Evolutionary conservation across 2,329 filamentous ascomycete species (phyloP).

Genomic region (Stachybotrys chlorohalonatus): DNA sequence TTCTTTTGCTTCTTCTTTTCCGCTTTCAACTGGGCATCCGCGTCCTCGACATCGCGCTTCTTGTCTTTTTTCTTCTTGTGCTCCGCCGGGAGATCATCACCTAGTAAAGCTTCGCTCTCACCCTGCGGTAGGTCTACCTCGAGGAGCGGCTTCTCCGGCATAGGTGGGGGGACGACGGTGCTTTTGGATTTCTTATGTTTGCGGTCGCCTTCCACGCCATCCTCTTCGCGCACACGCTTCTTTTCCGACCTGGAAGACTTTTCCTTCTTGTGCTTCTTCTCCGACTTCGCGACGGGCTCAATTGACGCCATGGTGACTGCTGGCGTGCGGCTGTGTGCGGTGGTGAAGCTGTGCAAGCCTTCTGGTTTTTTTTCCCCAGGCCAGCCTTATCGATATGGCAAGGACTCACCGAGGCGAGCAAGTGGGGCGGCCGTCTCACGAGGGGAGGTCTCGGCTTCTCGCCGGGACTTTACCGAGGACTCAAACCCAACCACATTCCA

Average conservation of each 20-base stretch:
- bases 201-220: slow-evolving; percentile 29
- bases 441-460: too few species aligned
- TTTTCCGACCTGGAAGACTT: slow-evolving; percentile 25
- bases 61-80: slow-evolving; percentile 23
- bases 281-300: slow-evolving; percentile 18
- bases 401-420: too few species aligned
- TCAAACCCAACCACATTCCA: too few species aligned
- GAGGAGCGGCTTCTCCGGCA: neutral
- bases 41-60: slow-evolving; percentile 7
- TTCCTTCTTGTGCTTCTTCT: slow-evolving; percentile 30
- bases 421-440: too few species aligned
- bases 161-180: slow-evolving; percentile 16
- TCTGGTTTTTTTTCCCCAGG: slow-evolving; percentile 1
- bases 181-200: slow-evolving; percentile 43
- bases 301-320: slow-evolving; percentile 22
- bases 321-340: slow-evolving; percentile 6
- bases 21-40: slow-evolving; percentile 8
- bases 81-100: slow-evolving; percentile 4
- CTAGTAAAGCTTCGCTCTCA: neutral
- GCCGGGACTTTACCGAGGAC: too few species aligned
- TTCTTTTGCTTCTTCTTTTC: slow-evolving; percentile 20
- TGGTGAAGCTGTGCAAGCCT: neutral
- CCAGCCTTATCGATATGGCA: slow-evolving; percentile 1
- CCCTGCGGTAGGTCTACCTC: neutral
- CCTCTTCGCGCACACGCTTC: slow-evolving; percentile 36